phyloP scores from a whole-genome alignment of 2,329 filamentous ascomycete genomes.

The Neonectria hederae region DNA sequence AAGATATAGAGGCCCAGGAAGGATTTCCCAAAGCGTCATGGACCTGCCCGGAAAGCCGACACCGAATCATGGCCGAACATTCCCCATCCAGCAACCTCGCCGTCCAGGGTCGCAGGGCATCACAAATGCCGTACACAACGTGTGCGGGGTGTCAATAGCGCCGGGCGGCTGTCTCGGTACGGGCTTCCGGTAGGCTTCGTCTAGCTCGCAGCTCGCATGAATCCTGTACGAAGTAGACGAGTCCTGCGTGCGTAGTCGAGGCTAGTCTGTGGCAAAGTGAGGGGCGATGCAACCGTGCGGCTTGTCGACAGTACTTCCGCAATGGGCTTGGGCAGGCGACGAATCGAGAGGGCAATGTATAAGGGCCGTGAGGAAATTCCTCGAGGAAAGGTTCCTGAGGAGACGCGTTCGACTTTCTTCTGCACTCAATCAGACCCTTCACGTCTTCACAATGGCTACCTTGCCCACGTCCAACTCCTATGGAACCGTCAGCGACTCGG shows the following conservation, averaged over 20 bases:
- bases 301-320: neutral
- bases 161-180: neutral
- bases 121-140: neutral
- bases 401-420: slow-evolving; percentile 5
- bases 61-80: slow-evolving; percentile 29
- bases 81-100: slow-evolving; percentile 17
- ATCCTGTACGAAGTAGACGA: neutral
- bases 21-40: slow-evolving; percentile 1
- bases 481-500: slow-evolving; percentile 27
- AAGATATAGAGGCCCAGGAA: slow-evolving; percentile 18
- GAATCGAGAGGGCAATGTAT: neutral
- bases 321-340: neutral
- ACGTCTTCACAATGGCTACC: slow-evolving; percentile 26
- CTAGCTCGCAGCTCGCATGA: neutral
- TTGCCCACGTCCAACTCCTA: slow-evolving; percentile 23
- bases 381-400: neutral
- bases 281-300: neutral
- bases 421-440: neutral
- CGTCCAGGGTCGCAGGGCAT: slow-evolving; percentile 24
- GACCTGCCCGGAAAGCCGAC: neutral
- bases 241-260: neutral
- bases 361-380: neutral
- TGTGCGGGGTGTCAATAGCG: slow-evolving; percentile 32
- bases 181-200: neutral
- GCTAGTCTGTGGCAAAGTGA: neutral